phyloP scores from a whole-genome alignment of 805 yeast species.

The Grigorovia yakushimaensis region DNA sequence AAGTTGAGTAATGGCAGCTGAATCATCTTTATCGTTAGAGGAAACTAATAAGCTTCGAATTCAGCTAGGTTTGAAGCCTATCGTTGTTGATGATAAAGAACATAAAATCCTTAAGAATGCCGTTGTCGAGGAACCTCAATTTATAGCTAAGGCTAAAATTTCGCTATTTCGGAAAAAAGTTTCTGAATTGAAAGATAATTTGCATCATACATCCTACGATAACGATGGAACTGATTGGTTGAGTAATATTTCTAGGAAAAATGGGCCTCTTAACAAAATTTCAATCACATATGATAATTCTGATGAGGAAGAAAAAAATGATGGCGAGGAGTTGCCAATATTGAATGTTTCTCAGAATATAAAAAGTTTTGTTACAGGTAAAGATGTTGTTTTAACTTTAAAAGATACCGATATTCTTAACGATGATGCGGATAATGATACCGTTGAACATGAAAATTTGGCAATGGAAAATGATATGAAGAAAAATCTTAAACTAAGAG shows the following conservation, averaged over 20 bases:
- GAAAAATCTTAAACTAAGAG: conserved; percentile 25
- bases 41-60: conserved; percentile 37
- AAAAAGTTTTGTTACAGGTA: conserved; percentile 29
- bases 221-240: conserved; percentile 17
- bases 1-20: conserved; percentile 12
- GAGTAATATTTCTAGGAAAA: conserved; percentile 12
- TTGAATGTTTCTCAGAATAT: conserved; percentile 44
- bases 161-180: conserved; percentile 16
- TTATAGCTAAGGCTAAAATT: conserved; percentile 8
- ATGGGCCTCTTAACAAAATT: not conserved
- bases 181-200: conserved; percentile 4
- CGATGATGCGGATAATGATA: conserved; percentile 18
- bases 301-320: conserved; percentile 20
- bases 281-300: conserved; percentile 4
- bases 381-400: conserved; percentile 45
- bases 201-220: not conserved
- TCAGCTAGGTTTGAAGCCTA: conserved; percentile 33
- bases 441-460: conserved; percentile 19
- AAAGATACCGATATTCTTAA: conserved; percentile 33
- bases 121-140: conserved; percentile 1
- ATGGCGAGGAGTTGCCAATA: conserved; percentile 22
- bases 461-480: conserved; percentile 23
- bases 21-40: conserved; percentile 27
- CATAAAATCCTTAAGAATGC: conserved; percentile 2
- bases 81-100: conserved; percentile 20